Evolutionary conservation across 495 filamentous ascomycete species (phyloP), one percentile per base, ranked within the genome.

Genomic region (Thozetella sp.): DNA sequence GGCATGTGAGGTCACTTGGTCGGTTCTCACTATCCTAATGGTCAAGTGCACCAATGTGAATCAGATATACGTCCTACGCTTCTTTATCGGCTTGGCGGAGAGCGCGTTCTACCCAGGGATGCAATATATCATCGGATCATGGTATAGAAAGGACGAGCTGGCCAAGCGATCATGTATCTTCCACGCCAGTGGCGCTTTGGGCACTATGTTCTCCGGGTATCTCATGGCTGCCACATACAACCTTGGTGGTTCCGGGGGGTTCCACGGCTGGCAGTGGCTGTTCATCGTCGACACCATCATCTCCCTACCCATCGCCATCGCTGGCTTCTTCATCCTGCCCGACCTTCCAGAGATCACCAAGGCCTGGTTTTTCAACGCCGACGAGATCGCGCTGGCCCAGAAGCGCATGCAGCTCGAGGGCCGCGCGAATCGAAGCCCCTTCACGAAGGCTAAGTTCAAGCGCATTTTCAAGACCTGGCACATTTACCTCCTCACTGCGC

Each of bases 101-200:
- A 64, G 58, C 11, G 64, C 63, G 3, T 80, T 74, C 51, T 83
- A 80, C 56, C 79, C 80, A 1, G 78, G 77, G 1, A 78, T 82
- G 57, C 72, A 78, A 56, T 77, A 76, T 54, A 58, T 85, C 15
- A 77, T 85, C 34, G 81, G 82, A 13, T 75, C 71, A 27, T 85
- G 82, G 82, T 85, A 57, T 76, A 83, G 54, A 76, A 87, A 71
- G 67, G 83, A 64, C 72, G 82, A 75, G 70, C 82, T 72, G 69
- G 87, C 68, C 57, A 88, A 86, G 60, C 73, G 87, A 17, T 82
- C 82, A n/a, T 86, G 83, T 55, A 86, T 90, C 27, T 87, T 88
- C 67, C 83, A 87, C 43, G 80, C 81, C 0, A 80, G 73, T 54
- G 77, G 83, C 25, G 75, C 77, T 19, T 76, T 86, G 59, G 80